phyloP scores from a whole-genome alignment of 768 basidiomycete genomes.

The Lentinula guzmanii region DNA sequence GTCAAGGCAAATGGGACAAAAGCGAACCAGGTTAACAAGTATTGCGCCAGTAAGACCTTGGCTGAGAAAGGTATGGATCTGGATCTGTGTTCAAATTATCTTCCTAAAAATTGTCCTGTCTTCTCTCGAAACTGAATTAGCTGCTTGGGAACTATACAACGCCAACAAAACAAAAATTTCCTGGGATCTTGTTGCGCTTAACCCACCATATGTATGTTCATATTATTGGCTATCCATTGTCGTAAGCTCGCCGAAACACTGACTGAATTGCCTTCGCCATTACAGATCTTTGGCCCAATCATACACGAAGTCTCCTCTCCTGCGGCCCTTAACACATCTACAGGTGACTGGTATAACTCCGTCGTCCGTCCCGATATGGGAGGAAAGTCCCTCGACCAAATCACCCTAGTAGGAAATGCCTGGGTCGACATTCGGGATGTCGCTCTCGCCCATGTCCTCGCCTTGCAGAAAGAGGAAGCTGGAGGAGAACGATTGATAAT shows the following conservation, averaged over 20 bases:
- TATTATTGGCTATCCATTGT: neutral
- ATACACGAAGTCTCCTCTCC: slow-evolving; percentile 6
- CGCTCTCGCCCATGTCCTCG: slow-evolving; percentile 44
- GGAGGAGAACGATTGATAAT: slow-evolving; percentile 50
- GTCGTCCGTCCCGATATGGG: slow-evolving; percentile 18
- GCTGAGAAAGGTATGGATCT: slow-evolving; percentile 33
- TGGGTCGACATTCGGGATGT: slow-evolving; percentile 46
- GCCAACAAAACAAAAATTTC: slow-evolving; percentile 23
- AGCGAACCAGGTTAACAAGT: slow-evolving; percentile 25
- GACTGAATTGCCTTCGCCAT: neutral
- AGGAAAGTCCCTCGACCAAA: slow-evolving; percentile 17
- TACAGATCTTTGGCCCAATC: neutral
- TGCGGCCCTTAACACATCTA: slow-evolving; percentile 28
- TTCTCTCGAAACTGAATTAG: slow-evolving; percentile 13
- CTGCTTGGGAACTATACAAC: slow-evolving; percentile 44
- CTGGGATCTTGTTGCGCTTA: slow-evolving; percentile 33
- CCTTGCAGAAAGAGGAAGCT: slow-evolving; percentile 41
- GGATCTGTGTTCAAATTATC: neutral
- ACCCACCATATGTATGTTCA: slow-evolving; percentile 28
- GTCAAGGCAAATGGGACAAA: slow-evolving; percentile 34
- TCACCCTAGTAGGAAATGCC: slow-evolving; percentile 16
- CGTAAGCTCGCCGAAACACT: neutral
- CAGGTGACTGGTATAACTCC: slow-evolving; percentile 23
- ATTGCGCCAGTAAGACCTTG: slow-evolving; percentile 41
- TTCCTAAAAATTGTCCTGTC: neutral